Conservation (phyloP, 1,284 basidiomycete species). For the Rhodotorula sp. region DNA sequence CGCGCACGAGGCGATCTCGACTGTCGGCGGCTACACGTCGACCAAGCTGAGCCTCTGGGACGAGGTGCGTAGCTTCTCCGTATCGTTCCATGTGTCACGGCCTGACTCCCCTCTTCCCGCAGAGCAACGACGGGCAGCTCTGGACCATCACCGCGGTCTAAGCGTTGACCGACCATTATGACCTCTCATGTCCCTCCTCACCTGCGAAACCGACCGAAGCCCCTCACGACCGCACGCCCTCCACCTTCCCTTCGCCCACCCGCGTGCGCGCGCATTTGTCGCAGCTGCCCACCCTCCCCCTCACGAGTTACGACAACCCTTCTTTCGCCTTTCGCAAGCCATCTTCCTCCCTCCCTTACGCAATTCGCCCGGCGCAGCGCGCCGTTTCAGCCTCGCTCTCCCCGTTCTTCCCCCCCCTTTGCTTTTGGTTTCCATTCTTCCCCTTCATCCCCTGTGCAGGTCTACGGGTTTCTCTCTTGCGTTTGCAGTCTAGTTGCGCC, state of each 20-base stretch:
- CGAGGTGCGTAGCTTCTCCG: neutral
- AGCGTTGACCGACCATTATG: neutral
- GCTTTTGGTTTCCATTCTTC: neutral
- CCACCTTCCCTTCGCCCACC: neutral
- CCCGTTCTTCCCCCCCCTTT: neutral
- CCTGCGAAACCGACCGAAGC: neutral
- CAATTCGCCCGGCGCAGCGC: neutral
- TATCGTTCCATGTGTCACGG: neutral
- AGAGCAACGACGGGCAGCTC: conserved; percentile 21
- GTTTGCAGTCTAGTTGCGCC: no score
- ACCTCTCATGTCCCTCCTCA: neutral
- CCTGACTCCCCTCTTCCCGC: neutral
- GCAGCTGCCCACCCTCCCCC: neutral
- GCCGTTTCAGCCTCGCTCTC: neutral
- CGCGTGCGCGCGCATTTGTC: conserved; percentile 1
- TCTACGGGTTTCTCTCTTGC: neutral
- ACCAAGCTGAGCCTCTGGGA: conserved; percentile 31
- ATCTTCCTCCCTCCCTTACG: neutral
- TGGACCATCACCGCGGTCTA: conserved; percentile 31
- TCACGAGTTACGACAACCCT: neutral
- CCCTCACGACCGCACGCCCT: neutral
- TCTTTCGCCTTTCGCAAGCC: neutral
- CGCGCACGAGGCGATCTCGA: conserved; percentile 6
- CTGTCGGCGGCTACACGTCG: conserved; percentile 32
- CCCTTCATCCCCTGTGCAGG: neutral